A percentile compares a stretch with the other conserved stretches of the same genome.
These are phyloP conservation scores for Fusarium temperatum DNA, from an alignment of 2,329 filamentous ascomycete genomes.

Conservation along the genomic window DNA sequence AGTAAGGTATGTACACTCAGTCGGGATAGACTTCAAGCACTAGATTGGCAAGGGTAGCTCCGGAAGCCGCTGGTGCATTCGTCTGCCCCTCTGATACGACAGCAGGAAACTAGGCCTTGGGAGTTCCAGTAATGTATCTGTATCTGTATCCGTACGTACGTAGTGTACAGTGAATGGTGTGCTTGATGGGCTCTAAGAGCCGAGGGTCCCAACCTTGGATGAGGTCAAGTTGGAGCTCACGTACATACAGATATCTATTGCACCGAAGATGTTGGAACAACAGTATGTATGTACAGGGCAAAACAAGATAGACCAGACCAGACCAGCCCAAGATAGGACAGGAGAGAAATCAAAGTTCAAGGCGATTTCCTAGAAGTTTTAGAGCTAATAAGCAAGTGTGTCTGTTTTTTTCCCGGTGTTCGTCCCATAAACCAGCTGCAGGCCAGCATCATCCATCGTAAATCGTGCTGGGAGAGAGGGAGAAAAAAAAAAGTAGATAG, in stretches of 20 bases:
- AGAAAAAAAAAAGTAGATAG: not conserved
- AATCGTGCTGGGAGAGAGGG: not conserved
- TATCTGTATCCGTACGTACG: not conserved
- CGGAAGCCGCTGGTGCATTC: conserved; percentile 20
- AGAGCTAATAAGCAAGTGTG: conserved; percentile 14
- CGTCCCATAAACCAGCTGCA: conserved; percentile 14
- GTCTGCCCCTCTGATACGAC: conserved; percentile 21
- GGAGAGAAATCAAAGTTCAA: conserved; percentile 6
- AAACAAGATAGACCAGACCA: not conserved
- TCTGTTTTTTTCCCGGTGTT: conserved; percentile 24
- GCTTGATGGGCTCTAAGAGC: conserved; percentile 7
- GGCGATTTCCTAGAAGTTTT: conserved; percentile 2
- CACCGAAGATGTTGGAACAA: conserved; percentile 9
- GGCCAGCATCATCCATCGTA: conserved; percentile 32
- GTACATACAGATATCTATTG: not conserved
- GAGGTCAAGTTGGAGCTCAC: conserved; percentile 24
- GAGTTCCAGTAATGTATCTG: conserved; percentile 9
- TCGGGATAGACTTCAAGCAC: conserved; percentile 24
- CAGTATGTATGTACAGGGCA: conserved; percentile 1
- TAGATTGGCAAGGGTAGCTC: conserved; percentile 27
- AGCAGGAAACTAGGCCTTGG: conserved; percentile 13
- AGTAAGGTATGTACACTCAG: conserved; percentile 14
- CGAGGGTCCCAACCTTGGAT: not conserved
- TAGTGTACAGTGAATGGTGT: not conserved
- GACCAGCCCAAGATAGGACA: not conserved